These are phyloP conservation scores for Durotheca rogersii DNA, from an alignment of 495 filamentous ascomycete species.

Conservation along the genomic window DNA sequence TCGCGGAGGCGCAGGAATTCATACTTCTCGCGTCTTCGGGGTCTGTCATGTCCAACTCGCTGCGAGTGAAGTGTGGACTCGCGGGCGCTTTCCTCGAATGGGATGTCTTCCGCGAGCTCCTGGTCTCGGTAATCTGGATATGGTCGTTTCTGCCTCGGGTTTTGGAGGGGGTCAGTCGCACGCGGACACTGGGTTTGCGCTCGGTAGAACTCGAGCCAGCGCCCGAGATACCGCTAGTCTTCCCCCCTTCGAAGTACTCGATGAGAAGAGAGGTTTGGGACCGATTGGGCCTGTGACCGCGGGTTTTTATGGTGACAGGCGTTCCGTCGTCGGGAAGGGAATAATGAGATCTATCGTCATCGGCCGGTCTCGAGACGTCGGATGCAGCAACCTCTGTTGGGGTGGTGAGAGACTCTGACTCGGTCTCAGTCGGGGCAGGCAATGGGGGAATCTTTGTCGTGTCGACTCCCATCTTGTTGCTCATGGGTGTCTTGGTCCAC, in stretches of 20 bases:
- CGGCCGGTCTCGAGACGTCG: constrained; percentile 80
- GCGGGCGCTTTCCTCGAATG: constrained; percentile 61
- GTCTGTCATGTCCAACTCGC: constrained; percentile 40
- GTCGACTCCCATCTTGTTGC: constrained; percentile 68
- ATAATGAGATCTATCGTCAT: constrained; percentile 64
- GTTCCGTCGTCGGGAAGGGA: constrained; percentile 95
- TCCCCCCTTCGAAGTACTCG: constrained; percentile 94
- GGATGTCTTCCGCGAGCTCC: constrained; percentile 53
- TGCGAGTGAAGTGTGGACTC: constrained; percentile 61
- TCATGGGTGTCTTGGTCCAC: constrained; percentile 21
- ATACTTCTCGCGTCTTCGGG: constrained; percentile 51
- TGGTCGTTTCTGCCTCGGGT: constrained; percentile 61
- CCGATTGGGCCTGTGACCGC: constrained; percentile 59
- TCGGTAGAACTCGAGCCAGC: constrained; percentile 35
- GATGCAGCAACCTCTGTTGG: constrained; percentile 61
- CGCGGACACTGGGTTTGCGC: constrained; percentile 85
- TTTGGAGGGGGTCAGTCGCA: constrained; percentile 84
- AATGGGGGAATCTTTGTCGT: constrained; percentile 63
- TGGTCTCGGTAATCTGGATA: constrained; percentile 79
- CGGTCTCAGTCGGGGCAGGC: constrained; percentile 78
- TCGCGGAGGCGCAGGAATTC: constrained; percentile 69
- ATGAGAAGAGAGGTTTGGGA: constrained; percentile 94
- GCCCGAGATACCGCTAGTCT: constrained; percentile 52
- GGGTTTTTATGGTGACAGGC: constrained; percentile 82
- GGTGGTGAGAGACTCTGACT: constrained; percentile 55